Evolutionary conservation across 805 yeast genomes (phyloP).

Genomic region (Cyberlindnera galapagoensis): DNA sequence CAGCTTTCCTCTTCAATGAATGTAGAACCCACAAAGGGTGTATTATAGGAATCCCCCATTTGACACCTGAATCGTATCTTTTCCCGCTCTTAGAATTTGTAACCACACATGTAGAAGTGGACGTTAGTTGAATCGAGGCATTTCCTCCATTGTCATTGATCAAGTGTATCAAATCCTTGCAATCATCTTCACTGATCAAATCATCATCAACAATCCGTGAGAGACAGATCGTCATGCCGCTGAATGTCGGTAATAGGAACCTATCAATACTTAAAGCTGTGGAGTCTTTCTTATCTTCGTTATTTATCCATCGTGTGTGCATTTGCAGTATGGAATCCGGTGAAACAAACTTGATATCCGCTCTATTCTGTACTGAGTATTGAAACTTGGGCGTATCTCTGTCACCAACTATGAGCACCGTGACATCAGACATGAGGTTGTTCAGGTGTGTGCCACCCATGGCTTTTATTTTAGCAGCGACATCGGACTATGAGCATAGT

Average conservation of each 20-base stretch:
- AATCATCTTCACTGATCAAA: constrained; percentile 20
- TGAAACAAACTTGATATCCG: constrained; percentile 51
- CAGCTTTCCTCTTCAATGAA: constrained; percentile 32
- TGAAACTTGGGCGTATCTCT: constrained; percentile 49
- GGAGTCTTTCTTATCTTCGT: constrained; percentile 32
- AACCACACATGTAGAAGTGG: constrained; percentile 37
- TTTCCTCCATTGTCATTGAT: constrained; percentile 43
- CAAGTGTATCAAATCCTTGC: constrained; percentile 27
- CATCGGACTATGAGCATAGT: constrained; percentile 21
- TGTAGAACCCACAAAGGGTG: constrained; percentile 37
- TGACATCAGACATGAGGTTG: constrained; percentile 56
- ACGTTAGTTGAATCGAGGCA: constrained; percentile 43
- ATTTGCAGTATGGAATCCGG: constrained; percentile 39
- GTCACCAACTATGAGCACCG: constrained; percentile 53
- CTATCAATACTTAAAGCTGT: constrained; percentile 19
- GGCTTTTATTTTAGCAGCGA: constrained; percentile 39
- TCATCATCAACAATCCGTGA: constrained; percentile 28
- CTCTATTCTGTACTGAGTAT: constrained; percentile 42
- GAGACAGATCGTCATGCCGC: constrained; percentile 32
- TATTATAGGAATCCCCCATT: constrained; percentile 35
- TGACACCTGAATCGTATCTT: constrained; percentile 40
- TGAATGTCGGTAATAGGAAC: constrained; percentile 37
- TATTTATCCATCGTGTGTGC: constrained; percentile 47
- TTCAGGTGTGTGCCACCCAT: constrained; percentile 56
- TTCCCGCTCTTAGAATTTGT: constrained; percentile 47